phyloP scores from a whole-genome alignment of 257 asterid species.

The Fraxinus pennsylvanica region DNA sequence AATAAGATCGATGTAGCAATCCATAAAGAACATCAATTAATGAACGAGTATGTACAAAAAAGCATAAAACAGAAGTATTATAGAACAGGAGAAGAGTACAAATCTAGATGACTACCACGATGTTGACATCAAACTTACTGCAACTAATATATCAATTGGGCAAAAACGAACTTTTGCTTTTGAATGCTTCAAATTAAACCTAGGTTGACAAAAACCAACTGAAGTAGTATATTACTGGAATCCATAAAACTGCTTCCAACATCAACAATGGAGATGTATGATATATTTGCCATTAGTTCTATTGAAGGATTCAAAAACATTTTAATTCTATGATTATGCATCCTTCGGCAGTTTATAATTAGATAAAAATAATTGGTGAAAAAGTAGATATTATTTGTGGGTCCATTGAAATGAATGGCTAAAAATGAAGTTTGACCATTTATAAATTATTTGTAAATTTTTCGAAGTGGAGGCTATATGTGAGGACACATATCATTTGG shows the following conservation, averaged over 20 bases:
- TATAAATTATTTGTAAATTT: too few relatives aligned
- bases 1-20: conserved; percentile 8
- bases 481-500: neutral
- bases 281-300: neutral
- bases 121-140: neutral
- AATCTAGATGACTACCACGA: neutral
- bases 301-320: neutral
- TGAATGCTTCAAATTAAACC: neutral
- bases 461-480: too few relatives aligned
- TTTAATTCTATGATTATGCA: neutral
- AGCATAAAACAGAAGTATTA: neutral
- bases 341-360: too few relatives aligned
- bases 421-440: too few relatives aligned
- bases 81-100: neutral
- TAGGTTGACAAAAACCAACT: neutral
- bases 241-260: neutral
- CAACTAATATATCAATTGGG: neutral
- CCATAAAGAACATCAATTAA: neutral
- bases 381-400: too few relatives aligned
- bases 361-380: too few relatives aligned
- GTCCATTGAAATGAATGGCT: too few relatives aligned
- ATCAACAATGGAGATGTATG: neutral
- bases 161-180: neutral
- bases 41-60: neutral
- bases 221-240: neutral